phyloP scores from a whole-genome alignment of 345 rosid species.

The Eucalyptus sideroxylon region DNA sequence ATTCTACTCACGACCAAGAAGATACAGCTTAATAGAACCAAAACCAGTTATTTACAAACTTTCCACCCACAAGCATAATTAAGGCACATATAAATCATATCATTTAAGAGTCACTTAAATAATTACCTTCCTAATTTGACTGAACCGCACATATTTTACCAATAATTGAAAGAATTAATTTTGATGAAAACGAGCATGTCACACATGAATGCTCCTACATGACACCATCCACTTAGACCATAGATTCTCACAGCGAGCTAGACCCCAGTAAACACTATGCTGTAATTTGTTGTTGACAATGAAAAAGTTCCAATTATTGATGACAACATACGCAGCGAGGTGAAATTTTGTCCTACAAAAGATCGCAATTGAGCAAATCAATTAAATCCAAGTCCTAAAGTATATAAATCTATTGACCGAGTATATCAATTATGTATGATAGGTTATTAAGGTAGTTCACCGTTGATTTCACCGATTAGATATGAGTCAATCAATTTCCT shows the following conservation, averaged over 20 bases:
- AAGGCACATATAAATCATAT: background rate
- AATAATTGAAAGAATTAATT: background rate
- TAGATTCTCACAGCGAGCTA: background rate
- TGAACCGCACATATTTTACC: background rate
- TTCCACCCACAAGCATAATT: background rate
- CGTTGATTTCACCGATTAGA: background rate
- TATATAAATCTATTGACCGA: background rate
- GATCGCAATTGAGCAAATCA: background rate
- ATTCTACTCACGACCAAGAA: background rate
- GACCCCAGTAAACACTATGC: background rate
- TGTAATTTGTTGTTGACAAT: background rate
- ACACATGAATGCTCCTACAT: background rate
- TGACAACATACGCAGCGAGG: fast-evolving
- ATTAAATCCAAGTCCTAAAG: background rate
- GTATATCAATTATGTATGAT: background rate
- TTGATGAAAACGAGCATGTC: background rate
- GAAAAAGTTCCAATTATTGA: background rate
- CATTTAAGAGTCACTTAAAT: background rate
- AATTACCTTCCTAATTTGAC: background rate
- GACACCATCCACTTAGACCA: background rate
- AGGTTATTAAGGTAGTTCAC: background rate
- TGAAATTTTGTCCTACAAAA: fast-evolving
- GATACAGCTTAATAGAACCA: background rate
- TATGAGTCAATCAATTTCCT: background rate
- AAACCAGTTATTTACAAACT: background rate